phyloP scores from a whole-genome alignment of 345 rosid species.

The Streptanthus diversifolius region DNA sequence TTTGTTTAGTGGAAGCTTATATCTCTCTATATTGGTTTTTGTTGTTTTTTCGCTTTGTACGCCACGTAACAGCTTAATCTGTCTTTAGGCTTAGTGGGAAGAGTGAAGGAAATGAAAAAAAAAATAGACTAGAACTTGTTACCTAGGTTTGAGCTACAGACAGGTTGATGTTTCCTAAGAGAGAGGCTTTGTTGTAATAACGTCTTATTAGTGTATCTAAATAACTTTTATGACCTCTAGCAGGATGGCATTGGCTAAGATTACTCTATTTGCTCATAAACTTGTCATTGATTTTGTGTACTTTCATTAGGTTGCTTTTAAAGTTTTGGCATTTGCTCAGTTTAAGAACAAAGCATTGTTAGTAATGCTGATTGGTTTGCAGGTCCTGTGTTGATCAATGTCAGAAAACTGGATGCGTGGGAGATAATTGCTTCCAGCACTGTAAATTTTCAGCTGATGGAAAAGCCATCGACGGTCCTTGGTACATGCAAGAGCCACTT shows the following conservation, averaged over 20 bases:
- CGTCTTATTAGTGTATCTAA: not conserved
- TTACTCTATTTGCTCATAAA: not conserved
- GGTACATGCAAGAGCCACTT: constrained; percentile 91
- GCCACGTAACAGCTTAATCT: not conserved
- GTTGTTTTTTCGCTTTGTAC: constrained; percentile 18
- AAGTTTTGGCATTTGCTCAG: not conserved
- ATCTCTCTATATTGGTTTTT: not conserved
- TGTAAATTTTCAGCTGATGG: constrained; percentile 91
- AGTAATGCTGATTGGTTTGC: constrained; percentile 21
- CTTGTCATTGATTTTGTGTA: not conserved
- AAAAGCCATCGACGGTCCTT: constrained; percentile 66
- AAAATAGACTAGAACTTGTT: not conserved
- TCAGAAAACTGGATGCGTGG: constrained; percentile 79
- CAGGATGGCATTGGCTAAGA: not conserved
- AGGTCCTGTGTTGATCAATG: constrained; percentile 77
- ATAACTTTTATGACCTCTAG: not conserved
- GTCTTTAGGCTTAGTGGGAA: not conserved
- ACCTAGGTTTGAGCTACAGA: not conserved
- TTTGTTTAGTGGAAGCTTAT: constrained; percentile 15
- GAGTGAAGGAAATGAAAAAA: not conserved
- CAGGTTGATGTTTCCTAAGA: not conserved
- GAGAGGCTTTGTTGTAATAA: not conserved
- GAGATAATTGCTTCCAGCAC: constrained; percentile 70
- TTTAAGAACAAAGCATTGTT: not conserved
- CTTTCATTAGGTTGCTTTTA: not conserved